Conservation (phyloP, 2,329 filamentous ascomycete genomes). For the Phyllosticta citriasiana region DNA sequence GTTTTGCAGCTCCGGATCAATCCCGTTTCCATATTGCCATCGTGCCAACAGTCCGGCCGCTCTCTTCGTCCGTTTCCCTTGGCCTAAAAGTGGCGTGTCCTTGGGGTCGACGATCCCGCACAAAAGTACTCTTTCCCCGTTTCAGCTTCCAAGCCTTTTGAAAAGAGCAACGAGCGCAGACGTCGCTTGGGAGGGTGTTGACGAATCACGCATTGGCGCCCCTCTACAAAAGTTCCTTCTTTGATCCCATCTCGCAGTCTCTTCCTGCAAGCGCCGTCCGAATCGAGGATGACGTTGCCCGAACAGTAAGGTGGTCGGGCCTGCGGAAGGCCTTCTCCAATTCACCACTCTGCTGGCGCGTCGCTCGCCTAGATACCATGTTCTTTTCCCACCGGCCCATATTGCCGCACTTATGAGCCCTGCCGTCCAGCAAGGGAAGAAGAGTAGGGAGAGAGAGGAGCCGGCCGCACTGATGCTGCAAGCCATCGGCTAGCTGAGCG, state of each 20-base stretch:
- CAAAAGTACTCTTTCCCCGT: not conserved
- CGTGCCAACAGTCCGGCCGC: not conserved
- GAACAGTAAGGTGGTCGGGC: not conserved
- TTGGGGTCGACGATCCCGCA: not conserved
- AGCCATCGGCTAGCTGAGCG: not conserved
- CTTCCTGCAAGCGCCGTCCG: not conserved
- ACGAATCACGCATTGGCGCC: not conserved
- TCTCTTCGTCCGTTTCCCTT: not conserved
- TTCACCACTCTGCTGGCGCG: not conserved
- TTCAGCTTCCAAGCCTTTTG: not conserved
- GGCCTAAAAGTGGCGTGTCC: not conserved
- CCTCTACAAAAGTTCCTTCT: not conserved
- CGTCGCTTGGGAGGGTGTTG: not conserved
- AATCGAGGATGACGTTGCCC: not conserved
- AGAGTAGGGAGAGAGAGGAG: not conserved
- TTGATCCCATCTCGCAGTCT: not conserved
- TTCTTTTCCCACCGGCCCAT: not conserved
- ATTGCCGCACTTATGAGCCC: not conserved
- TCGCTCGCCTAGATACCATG: not conserved
- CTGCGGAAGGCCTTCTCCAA: not conserved
- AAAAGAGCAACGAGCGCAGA: not conserved
- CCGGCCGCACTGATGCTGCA: not conserved
- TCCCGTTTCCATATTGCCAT: not conserved
- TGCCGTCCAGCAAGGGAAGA: not conserved
- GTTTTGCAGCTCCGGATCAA: no score